Base-by-base conservation (phyloP, 352 stramenopile genomes). In the Poterioochromonas sp. region DNA sequence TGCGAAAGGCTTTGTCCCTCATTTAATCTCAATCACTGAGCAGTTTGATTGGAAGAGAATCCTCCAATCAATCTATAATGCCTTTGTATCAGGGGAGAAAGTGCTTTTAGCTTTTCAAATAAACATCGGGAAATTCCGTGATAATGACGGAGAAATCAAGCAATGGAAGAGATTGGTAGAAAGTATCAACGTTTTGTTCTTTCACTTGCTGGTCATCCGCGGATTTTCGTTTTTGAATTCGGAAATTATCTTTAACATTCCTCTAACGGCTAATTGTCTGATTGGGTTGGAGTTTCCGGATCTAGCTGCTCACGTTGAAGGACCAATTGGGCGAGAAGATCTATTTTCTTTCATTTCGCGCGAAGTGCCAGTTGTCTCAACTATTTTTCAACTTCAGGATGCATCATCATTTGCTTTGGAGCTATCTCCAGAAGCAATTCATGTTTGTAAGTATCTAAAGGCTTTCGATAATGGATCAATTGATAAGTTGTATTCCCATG, bases 391-490 rank as follows among this genome's bases (percentile, higher is more conserved):
- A n/a, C n/a, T n/a, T n/a, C n/a, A n/a, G n/a, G 70, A 84, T 73
- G 81, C 81, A 26, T 77, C 79, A 20, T 47, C 29, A 41, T 29
- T 5, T 47, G 76, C 77, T 1, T 84, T 76, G 20, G 65, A 79
- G 26, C 76, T 85, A 69, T 76, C 84, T 39, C 53, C 79, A 8
- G 35, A 83, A 26, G 79, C 81, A 22, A 77, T 77, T 0, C 63
- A 83, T 35, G 83, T 86, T 53, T 79, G 70, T 37, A 86, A 76
- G 32, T 86, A 86, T 47, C 51, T 86, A n/a, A 78, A 79, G 44
- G 83, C 83, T 47, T 86, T 80, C 58, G 80, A 83, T 43, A 62
- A 83, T 76, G 80, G 80, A 47, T 79, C 77, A 41, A 86, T 86
- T 51, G 79, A 86, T n/a, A 49, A 80, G n/a, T 83, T 85, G 29